Percentiles rank a stretch among this genome's conserved stretches.
Conservation (phyloP, 345 rosid species). For the Clarkia xantiana region DNA sequence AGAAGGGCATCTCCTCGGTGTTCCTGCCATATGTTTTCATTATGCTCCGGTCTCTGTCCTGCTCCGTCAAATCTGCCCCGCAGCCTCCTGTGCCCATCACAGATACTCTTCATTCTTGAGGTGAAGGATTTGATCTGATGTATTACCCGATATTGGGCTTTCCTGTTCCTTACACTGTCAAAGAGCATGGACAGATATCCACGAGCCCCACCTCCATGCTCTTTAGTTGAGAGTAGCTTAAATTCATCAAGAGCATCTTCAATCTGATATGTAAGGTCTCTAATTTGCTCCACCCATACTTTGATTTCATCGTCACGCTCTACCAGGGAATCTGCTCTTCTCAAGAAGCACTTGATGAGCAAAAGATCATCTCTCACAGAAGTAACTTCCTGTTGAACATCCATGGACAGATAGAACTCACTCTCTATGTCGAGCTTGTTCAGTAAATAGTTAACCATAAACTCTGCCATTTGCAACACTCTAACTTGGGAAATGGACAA, state of each 20-base stretch:
- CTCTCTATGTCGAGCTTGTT: conserved; percentile 10
- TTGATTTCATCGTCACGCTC: conserved; percentile 11
- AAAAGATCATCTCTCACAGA: conserved; percentile 15
- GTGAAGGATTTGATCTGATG: conserved; percentile 11
- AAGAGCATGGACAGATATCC: conserved; percentile 8
- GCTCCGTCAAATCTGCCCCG: conserved; percentile 5
- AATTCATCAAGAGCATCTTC: conserved; percentile 28
- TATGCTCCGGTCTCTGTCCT: conserved; percentile 9
- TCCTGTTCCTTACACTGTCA: conserved; percentile 12
- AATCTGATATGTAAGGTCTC: conserved; percentile 18
- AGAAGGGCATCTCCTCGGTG: conserved; percentile 19
- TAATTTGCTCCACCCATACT: conserved; percentile 17
- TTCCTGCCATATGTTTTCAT: conserved; percentile 8
- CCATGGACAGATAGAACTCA: conserved; percentile 11
- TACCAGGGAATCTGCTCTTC: conserved; percentile 14
- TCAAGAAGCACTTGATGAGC: conserved; percentile 17
- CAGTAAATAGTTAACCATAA: conserved; percentile 19
- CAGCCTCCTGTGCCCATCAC: conserved; percentile 12
- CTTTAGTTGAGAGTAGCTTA: conserved; percentile 10
- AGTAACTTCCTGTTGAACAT: conserved; percentile 12
- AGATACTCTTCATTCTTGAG: conserved; percentile 10
- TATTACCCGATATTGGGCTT: conserved; percentile 13
- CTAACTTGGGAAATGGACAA: neutral
- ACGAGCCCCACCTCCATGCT: conserved; percentile 8
- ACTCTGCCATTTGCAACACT: conserved; percentile 15